Evolutionary conservation across 176 grass and related monocot genomes (phyloP).

Genomic region (Carex pumila): DNA sequence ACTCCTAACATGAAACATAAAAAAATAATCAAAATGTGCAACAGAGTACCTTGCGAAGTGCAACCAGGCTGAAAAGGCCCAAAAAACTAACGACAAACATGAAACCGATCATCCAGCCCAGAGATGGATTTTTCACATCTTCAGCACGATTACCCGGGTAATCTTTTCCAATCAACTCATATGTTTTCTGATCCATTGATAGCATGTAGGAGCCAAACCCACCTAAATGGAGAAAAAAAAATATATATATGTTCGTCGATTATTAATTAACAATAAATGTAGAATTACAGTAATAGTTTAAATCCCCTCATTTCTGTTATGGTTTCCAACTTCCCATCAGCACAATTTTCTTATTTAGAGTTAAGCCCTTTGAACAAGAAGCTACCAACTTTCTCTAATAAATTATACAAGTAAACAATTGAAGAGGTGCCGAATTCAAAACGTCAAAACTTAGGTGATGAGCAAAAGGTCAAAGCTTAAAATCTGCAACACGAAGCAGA

Average conservation of each 20-base stretch:
- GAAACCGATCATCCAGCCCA: constrained; percentile 91
- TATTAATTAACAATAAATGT: not conserved
- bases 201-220: constrained; percentile 84
- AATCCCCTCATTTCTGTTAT: not conserved
- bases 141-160: constrained; percentile 80
- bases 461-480: not conserved
- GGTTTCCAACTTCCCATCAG: not conserved
- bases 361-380: not conserved
- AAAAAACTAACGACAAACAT: constrained; percentile 89
- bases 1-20: too few species aligned
- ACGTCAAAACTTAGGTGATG: not conserved
- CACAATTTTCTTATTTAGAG: not conserved
- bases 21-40: not conserved
- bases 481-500: not conserved
- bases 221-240: constrained; percentile 27
- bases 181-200: constrained; percentile 82
- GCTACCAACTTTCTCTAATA: not conserved
- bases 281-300: not conserved
- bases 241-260: not conserved
- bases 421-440: not conserved
- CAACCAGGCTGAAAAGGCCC: constrained; percentile 83
- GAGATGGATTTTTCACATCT: constrained; percentile 87
- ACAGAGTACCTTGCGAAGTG: constrained; percentile 62
- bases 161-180: constrained; percentile 78
- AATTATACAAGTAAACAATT: not conserved